A percentile compares a stretch with the other conserved stretches of the same genome.
These are phyloP conservation scores for Termitomyces sp. DNA, from an alignment of 768 basidiomycete genomes.

Conservation along the genomic window DNA sequence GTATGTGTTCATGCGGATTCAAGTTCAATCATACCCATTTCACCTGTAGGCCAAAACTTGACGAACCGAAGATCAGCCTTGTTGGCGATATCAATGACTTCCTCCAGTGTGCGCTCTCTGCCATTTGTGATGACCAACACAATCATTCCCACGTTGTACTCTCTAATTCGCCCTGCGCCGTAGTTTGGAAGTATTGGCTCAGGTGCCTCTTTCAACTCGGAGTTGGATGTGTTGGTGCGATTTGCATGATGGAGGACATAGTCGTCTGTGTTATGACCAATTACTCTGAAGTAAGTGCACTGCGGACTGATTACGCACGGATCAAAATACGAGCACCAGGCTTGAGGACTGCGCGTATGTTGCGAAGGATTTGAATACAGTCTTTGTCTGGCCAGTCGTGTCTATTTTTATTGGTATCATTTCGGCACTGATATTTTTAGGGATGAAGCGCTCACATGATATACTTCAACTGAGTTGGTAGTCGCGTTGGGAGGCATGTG, in stretches of 20 bases:
- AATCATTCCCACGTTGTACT: slow-evolving; percentile 41
- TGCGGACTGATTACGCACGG: background rate
- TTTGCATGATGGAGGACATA: slow-evolving; percentile 26
- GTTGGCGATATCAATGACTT: slow-evolving; percentile 21
- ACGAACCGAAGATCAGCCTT: background rate
- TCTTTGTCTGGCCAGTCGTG: slow-evolving; percentile 40
- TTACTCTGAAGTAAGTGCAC: slow-evolving; percentile 19
- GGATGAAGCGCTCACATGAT: slow-evolving; percentile 26
- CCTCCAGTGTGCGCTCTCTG: slow-evolving; percentile 30
- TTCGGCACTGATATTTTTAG: background rate
- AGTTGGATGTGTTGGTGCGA: too few species aligned
- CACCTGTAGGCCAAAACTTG: slow-evolving; percentile 18
- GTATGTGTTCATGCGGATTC: background rate
- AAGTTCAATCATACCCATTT: slow-evolving; percentile 30
- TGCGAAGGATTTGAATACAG: slow-evolving; percentile 30
- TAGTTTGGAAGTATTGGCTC: slow-evolving; percentile 46
- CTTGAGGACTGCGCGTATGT: slow-evolving; percentile 33
- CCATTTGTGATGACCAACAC: slow-evolving; percentile 42
- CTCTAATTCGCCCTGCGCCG: slow-evolving; percentile 35
- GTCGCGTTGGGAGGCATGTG: too few species aligned
- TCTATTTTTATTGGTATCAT: slow-evolving; percentile 16
- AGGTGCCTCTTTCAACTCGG: slow-evolving; percentile 14
- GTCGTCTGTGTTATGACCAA: slow-evolving; percentile 24
- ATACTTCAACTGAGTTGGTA: slow-evolving; percentile 25
- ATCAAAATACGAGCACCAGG: slow-evolving; percentile 20